A percentile compares a stretch with the other conserved stretches of the same genome.
phyloP scores from a whole-genome alignment of 108 stramenopile genomes.

The Conticribra weissflogii region DNA sequence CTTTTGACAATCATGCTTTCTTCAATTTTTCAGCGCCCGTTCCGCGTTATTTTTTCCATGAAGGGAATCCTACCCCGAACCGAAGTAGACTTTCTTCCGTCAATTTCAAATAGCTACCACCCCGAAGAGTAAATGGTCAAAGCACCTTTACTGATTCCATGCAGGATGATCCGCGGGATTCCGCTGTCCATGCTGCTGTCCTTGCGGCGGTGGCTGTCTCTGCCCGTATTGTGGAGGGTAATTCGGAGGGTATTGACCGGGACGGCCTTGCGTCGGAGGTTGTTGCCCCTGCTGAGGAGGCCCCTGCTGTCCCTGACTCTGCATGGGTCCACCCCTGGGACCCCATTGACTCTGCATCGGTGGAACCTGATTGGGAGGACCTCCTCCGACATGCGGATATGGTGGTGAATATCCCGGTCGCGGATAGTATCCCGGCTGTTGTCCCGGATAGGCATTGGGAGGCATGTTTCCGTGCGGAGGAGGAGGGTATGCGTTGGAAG shows the following conservation, averaged over 20 bases:
- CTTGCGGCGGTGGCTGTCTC: constrained; percentile 22
- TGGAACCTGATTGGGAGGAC: constrained; percentile 33
- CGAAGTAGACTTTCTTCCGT: too few species aligned
- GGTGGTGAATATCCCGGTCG: constrained; percentile 44
- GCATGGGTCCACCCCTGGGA: constrained; percentile 3
- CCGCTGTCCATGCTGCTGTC: constrained; percentile 1
- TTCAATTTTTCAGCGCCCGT: too few species aligned
- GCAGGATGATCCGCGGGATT: constrained; percentile 44
- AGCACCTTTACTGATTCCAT: constrained; percentile 54
- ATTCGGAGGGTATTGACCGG: constrained; percentile 35
- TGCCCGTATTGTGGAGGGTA: constrained; percentile 22
- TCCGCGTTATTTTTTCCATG: too few species aligned
- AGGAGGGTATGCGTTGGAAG: constrained; percentile 9
- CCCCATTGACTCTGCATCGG: constrained; percentile 56
- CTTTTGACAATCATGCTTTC: too few species aligned
- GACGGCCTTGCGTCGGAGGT: constrained; percentile 4
- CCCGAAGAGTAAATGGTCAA: too few species aligned
- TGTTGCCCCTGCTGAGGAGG: constrained; percentile 22
- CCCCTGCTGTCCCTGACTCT: constrained; percentile 9
- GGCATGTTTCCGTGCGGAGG: constrained; percentile 20
- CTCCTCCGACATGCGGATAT: constrained; percentile 38
- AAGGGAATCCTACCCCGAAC: too few species aligned
- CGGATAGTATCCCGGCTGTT: constrained; percentile 38
- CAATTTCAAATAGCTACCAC: too few species aligned
- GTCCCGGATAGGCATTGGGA: constrained; percentile 19